Evolutionary conservation across 352 stramenopile genomes (phyloP).

Genomic region (Globisporangium sylvaticum): DNA sequence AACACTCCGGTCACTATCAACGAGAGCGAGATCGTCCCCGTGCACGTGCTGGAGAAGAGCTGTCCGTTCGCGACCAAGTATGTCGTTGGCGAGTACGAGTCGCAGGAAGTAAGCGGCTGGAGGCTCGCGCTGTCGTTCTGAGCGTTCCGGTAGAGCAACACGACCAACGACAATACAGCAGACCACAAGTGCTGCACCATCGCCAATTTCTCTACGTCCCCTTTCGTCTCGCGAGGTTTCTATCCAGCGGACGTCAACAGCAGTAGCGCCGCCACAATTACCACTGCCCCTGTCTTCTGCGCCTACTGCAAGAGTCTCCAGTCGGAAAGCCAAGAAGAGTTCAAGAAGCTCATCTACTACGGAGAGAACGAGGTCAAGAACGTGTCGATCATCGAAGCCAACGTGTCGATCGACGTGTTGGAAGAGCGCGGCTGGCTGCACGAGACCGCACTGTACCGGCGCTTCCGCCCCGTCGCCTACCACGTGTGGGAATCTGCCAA

Average conservation of each 20-base stretch:
- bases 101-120: not conserved
- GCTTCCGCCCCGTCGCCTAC: not conserved
- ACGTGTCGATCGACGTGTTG: too few relatives aligned
- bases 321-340: not conserved
- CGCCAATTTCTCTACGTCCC: not conserved
- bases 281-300: not conserved
- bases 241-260: not conserved
- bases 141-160: not conserved
- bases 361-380: not conserved
- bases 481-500: not conserved
- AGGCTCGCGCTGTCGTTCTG: not conserved
- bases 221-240: not conserved
- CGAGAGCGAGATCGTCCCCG: not conserved
- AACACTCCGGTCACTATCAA: not conserved
- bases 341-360: not conserved
- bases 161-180: not conserved
- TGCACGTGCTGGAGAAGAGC: constrained; percentile 21
- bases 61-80: constrained; percentile 17
- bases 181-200: not conserved
- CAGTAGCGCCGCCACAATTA: not conserved
- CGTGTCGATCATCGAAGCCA: too few relatives aligned
- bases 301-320: not conserved
- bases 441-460: not conserved
- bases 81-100: constrained; percentile 9
- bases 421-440: not conserved